Base-by-base conservation (phyloP, 148 eudicot species). In the Dianthus caryophyllus region DNA sequence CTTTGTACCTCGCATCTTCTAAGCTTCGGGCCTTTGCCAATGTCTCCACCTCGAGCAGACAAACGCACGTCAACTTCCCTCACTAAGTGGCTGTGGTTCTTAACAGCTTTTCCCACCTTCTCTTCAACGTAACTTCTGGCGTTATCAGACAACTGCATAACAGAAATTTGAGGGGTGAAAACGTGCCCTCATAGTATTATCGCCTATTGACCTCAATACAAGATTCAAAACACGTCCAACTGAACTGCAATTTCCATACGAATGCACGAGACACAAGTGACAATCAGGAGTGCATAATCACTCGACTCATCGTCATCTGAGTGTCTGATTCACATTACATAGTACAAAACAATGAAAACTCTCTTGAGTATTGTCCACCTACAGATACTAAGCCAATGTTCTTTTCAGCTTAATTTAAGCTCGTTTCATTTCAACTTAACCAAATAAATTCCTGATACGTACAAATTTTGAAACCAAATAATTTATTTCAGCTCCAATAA, bases 31-130 rank as follows among this genome's bases (percentile, higher is more conserved):
- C 98, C 98, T 87, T 83, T 93, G 24, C 96, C 86, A 50, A 89
- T 65, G 65, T 87, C 89, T 26, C 98, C 96, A 16, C 97, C 95
- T 17, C 95, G 87, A 73, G 79, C 83, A 36, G 98, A 90, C 49
- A 93, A 59, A 60, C 97, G 79, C 55, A 93, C 95, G 75, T 89
- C 96, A n/a, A 93, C 96, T 78, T 90, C 96, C 76, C 96, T 78
- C 26, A 84, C 97, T 61, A 93, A 73, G 77, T 86, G 84, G 78
- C 86, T 84, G 67, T 93, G 96, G 71, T 88, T 83, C 70, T 73
- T 84, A 21, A 90, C 65, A 18, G 97, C 85, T 74, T 72, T 93
- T 20, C 96, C 98, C 38, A 93, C 75, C 74, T 93, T 93, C 54
- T 93, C 96, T 79, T 93, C 98, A 52, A 84, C 90, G 65, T 84